Conservation (phyloP, 2,329 filamentous ascomycete species). For the Dryadomyces quercivorus region DNA sequence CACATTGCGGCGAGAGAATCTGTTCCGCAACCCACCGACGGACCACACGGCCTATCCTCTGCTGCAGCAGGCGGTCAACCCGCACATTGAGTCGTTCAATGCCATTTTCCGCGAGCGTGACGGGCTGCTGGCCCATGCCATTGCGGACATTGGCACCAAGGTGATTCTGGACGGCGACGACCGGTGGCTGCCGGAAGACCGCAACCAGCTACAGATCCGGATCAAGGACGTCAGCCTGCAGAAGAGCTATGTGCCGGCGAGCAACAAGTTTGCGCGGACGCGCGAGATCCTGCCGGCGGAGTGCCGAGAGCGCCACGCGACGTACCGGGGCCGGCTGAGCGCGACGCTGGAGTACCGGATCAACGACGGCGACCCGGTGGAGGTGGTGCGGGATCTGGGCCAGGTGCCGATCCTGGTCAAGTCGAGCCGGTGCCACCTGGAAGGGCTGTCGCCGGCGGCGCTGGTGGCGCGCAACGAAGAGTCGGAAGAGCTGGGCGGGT, state of each 20-base stretch:
- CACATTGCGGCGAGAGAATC: conserved; percentile 71
- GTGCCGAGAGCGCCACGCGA: conserved; percentile 84
- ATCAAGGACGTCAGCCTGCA: conserved; percentile 75
- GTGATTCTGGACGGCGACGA: conserved; percentile 75
- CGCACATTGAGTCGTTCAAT: conserved; percentile 95
- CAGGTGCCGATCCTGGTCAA: conserved; percentile 88
- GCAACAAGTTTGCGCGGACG: conserved; percentile 74
- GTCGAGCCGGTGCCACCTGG: conserved; percentile 84
- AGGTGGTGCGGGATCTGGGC: conserved; percentile 75
- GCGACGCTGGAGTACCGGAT: conserved; percentile 75
- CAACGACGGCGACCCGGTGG: conserved; percentile 75
- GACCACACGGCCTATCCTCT: conserved; percentile 82
- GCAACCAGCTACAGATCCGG: conserved; percentile 66
- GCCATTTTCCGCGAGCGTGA: conserved; percentile 54
- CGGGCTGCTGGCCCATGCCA: conserved; percentile 53
- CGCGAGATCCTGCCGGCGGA: conserved; percentile 84
- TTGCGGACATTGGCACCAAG: conserved; percentile 85
- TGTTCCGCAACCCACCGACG: conserved; percentile 79
- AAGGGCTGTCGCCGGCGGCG: conserved; percentile 69
- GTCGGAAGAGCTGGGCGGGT: conserved; percentile 89
- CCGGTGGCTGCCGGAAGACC: conserved; percentile 40
- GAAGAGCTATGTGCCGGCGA: conserved; percentile 64
- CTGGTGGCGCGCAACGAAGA: conserved; percentile 86
- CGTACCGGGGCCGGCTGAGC: conserved; percentile 78
- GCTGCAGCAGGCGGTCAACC: conserved; percentile 73